phyloP scores from a whole-genome alignment of 768 basidiomycete genomes.

The Mycena haematopus region DNA sequence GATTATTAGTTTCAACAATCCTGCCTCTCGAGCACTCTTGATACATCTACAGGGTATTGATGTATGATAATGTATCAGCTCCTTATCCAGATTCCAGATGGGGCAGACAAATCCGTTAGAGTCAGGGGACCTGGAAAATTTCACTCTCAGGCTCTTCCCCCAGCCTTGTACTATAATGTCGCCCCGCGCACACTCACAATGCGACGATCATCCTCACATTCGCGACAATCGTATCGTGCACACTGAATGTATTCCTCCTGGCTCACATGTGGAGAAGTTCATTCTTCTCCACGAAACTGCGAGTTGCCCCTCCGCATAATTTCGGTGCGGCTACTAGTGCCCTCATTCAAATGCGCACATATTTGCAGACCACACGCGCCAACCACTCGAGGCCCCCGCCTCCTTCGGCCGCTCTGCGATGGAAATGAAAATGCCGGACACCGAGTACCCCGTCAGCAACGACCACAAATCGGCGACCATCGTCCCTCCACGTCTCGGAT shows the following conservation, averaged over 20 bases:
- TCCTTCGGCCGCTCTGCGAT: slow-evolving; percentile 2
- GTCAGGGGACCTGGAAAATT: neutral
- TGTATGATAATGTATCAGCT: too few relatives aligned
- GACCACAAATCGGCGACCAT: slow-evolving; percentile 22
- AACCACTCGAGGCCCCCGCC: slow-evolving; percentile 7
- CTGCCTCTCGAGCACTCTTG: too few relatives aligned
- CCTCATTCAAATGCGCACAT: neutral
- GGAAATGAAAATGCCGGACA: slow-evolving; percentile 7
- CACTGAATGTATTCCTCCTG: neutral
- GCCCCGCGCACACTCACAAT: neutral
- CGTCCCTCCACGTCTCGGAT: slow-evolving; percentile 22
- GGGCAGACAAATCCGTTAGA: neutral
- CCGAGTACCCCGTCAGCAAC: slow-evolving; percentile 11
- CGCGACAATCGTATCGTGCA: neutral
- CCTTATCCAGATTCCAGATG: too few relatives aligned
- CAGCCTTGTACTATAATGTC: neutral
- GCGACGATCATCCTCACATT: neutral
- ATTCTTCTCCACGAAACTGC: neutral
- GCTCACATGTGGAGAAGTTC: neutral
- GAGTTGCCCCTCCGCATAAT: neutral
- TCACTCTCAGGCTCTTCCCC: neutral
- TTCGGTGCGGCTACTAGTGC: neutral
- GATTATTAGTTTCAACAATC: too few relatives aligned
- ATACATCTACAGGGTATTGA: too few relatives aligned
- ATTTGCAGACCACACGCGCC: slow-evolving; percentile 8